Evolutionary conservation across 106 monocot species (phyloP).

Genomic region (Dendrobium officinale): DNA sequence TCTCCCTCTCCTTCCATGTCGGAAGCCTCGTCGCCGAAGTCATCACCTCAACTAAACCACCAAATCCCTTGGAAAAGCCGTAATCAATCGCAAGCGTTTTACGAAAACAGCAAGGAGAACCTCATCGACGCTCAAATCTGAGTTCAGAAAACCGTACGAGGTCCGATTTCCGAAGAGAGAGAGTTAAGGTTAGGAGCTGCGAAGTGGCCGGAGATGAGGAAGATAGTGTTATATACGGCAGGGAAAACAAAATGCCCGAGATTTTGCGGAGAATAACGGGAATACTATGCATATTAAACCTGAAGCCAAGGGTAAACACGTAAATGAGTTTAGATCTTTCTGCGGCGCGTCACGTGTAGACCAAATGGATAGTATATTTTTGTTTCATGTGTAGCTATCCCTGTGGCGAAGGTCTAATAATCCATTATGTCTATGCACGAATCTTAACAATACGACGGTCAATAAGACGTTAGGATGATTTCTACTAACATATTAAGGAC

Average conservation of each 20-base stretch:
- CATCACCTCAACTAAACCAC: slow-evolving; percentile 13
- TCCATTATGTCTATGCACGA: too few relatives aligned
- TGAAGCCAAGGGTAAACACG: background rate
- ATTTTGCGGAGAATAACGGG: background rate
- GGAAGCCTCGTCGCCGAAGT: slow-evolving; percentile 38
- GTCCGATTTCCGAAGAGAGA: background rate
- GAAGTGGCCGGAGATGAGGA: background rate
- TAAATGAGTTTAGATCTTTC: background rate
- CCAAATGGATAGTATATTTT: background rate
- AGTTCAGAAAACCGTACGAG: too few relatives aligned
- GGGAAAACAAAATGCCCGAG: background rate
- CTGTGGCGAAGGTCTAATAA: too few relatives aligned
- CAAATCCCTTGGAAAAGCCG: background rate
- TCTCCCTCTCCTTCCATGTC: slow-evolving; percentile 66
- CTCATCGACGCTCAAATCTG: background rate
- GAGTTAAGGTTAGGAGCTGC: background rate
- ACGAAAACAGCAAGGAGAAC: background rate
- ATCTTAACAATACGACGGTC: too few relatives aligned
- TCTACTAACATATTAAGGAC: too few relatives aligned
- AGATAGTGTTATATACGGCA: background rate
- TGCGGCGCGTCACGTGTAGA: background rate
- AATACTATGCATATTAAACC: background rate
- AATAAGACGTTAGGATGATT: too few relatives aligned
- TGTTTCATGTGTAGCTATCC: too few relatives aligned
- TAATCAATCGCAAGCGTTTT: background rate